Percentiles rank a stretch among this genome's conserved stretches.
phyloP scores from a whole-genome alignment of 2,329 filamentous ascomycete species.

The Epichloe sylvatica region DNA sequence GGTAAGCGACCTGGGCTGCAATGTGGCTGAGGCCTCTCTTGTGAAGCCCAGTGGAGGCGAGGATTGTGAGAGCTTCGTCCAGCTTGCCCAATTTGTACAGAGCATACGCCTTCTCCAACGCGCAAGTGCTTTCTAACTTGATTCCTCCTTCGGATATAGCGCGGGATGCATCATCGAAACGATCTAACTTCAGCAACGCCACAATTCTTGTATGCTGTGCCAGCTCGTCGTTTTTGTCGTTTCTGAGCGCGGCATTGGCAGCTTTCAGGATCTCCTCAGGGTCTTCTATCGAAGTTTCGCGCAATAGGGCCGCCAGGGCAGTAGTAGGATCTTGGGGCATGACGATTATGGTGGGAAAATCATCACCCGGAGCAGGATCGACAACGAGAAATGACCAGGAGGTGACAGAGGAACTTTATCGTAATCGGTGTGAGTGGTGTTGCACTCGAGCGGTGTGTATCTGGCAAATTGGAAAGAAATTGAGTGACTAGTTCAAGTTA shows the following conservation, averaged over 20 bases:
- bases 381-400: neutral
- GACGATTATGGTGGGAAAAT: slow-evolving; percentile 4
- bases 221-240: slow-evolving; percentile 42
- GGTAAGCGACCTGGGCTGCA: slow-evolving; percentile 56
- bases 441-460: neutral
- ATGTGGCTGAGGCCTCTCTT: slow-evolving; percentile 35
- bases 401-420: neutral
- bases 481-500: neutral
- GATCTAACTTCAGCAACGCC: slow-evolving; percentile 68
- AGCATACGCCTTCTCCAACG: slow-evolving; percentile 65
- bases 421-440: neutral
- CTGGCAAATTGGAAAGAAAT: neutral
- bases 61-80: slow-evolving; percentile 42
- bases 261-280: slow-evolving; percentile 59
- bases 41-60: slow-evolving; percentile 20
- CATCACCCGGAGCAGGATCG: neutral
- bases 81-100: slow-evolving; percentile 66
- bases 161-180: slow-evolving; percentile 63
- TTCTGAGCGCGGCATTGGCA: slow-evolving; percentile 46
- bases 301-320: slow-evolving; percentile 40
- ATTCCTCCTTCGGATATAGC: slow-evolving; percentile 51
- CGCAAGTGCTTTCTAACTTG: slow-evolving; percentile 44
- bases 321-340: slow-evolving; percentile 34
- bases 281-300: slow-evolving; percentile 46
- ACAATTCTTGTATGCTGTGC: slow-evolving; percentile 59